These are phyloP conservation scores for Penicillium goetzii DNA, from an alignment of 495 filamentous ascomycete genomes.

Conservation along the genomic window DNA sequence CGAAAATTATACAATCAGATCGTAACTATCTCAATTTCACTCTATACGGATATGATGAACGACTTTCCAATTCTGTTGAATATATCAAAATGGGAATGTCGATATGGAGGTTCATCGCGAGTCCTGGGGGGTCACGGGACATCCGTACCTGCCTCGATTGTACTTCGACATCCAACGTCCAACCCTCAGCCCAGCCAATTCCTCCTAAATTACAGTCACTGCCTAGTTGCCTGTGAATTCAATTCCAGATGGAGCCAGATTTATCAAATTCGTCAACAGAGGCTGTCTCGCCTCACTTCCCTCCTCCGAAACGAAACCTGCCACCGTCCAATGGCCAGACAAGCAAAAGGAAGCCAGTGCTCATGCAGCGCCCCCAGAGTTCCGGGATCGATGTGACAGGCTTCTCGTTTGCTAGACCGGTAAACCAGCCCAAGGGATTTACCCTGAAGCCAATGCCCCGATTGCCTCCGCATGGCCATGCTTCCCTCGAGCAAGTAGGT, in stretches of 20 bases:
- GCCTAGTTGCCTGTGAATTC: neutral
- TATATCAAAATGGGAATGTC: neutral
- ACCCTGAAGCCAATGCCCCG: slow-evolving; percentile 26
- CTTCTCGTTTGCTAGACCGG: slow-evolving; percentile 43
- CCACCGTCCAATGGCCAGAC: neutral
- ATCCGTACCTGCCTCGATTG: slow-evolving; percentile 1
- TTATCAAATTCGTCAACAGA: neutral
- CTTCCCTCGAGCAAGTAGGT: neutral
- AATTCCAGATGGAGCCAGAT: neutral
- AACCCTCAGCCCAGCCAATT: neutral
- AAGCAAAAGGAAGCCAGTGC: slow-evolving; percentile 16
- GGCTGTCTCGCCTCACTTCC: slow-evolving; percentile 3
- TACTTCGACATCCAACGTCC: neutral
- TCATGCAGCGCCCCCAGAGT: slow-evolving; percentile 39
- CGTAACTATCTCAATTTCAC: neutral
- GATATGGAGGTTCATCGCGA: neutral
- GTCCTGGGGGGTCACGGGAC: neutral
- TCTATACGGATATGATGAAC: neutral
- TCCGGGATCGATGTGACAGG: slow-evolving; percentile 37
- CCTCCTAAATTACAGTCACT: neutral
- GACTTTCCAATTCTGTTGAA: neutral
- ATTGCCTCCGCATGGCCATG: neutral
- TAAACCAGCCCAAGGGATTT: slow-evolving; percentile 29
- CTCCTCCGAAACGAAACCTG: neutral
- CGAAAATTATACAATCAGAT: neutral